phyloP scores from a whole-genome alignment of 768 basidiomycete genomes.

The Atractiella rhizophila region DNA sequence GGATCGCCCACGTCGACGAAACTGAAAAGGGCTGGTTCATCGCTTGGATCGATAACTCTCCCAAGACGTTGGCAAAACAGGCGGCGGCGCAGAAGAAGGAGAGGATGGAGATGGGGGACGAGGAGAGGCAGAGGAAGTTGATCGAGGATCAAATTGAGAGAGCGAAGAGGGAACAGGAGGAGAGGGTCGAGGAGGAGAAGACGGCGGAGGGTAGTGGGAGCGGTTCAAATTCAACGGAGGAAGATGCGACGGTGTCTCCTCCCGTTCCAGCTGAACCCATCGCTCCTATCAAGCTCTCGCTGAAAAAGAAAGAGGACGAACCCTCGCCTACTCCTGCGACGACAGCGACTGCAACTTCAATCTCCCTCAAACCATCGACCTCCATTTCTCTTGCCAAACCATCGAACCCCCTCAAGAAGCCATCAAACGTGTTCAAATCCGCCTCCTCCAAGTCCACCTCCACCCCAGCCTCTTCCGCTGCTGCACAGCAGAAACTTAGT shows the following conservation, averaged over 20 bases:
- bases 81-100: constrained; percentile 80
- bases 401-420: constrained; percentile 26
- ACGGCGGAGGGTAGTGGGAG: constrained; percentile 1
- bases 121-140: constrained; percentile 68
- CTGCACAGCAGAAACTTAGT: constrained; percentile 33
- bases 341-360: constrained; percentile 10
- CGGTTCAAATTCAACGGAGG: not conserved
- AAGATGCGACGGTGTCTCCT: not conserved
- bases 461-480: constrained; percentile 20
- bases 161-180: constrained; percentile 24
- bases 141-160: constrained; percentile 85
- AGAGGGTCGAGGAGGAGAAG: constrained; percentile 1
- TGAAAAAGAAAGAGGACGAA: constrained; percentile 1
- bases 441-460: constrained; percentile 37
- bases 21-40: constrained; percentile 98
- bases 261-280: constrained; percentile 1
- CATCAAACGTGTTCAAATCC: constrained; percentile 29
- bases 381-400: constrained; percentile 28
- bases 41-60: constrained; percentile 88
- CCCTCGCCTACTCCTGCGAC: constrained; percentile 5
- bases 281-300: not conserved
- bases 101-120: constrained; percentile 67
- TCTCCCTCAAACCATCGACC: constrained; percentile 54
- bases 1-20: constrained; percentile 79
- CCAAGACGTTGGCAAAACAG: constrained; percentile 76